Conservation (phyloP, 768 basidiomycete species). For the Mycena olivaceomarginata region DNA sequence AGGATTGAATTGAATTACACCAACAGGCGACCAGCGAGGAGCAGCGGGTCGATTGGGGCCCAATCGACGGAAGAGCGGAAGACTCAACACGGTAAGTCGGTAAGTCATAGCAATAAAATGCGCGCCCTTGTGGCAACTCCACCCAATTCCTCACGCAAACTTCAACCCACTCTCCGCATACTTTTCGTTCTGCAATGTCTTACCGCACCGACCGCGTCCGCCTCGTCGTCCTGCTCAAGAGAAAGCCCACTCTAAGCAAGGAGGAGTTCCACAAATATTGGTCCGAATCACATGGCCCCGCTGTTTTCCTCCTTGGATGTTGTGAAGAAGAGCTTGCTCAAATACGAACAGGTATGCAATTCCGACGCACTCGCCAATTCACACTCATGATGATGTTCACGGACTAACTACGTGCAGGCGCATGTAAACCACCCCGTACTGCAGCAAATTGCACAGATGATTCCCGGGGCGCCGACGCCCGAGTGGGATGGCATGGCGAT, state of each 20-base stretch:
- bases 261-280: constrained; percentile 57
- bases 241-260: constrained; percentile 49
- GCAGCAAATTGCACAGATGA: neutral
- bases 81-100: too few species aligned
- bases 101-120: too few species aligned
- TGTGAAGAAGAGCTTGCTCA: constrained; percentile 56
- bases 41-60: too few species aligned
- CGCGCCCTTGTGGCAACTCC: too few species aligned
- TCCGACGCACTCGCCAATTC: too few species aligned
- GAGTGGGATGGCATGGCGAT: constrained; percentile 31
- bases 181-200: neutral
- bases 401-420: constrained; percentile 6
- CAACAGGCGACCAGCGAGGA: too few species aligned
- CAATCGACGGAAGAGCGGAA: too few species aligned
- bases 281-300: constrained; percentile 51
- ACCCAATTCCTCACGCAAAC: too few species aligned
- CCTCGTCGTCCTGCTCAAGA: constrained; percentile 51
- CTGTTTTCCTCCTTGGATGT: constrained; percentile 55
- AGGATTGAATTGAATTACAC: too few species aligned
- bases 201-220: constrained; percentile 53
- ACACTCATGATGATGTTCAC: too few species aligned
- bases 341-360: constrained; percentile 56
- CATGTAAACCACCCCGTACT: constrained; percentile 12
- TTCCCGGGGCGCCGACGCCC: neutral
- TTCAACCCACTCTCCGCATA: too few species aligned